Conservation (phyloP, 164 flowering plant species). For the Aristolochia fimbriata region DNA sequence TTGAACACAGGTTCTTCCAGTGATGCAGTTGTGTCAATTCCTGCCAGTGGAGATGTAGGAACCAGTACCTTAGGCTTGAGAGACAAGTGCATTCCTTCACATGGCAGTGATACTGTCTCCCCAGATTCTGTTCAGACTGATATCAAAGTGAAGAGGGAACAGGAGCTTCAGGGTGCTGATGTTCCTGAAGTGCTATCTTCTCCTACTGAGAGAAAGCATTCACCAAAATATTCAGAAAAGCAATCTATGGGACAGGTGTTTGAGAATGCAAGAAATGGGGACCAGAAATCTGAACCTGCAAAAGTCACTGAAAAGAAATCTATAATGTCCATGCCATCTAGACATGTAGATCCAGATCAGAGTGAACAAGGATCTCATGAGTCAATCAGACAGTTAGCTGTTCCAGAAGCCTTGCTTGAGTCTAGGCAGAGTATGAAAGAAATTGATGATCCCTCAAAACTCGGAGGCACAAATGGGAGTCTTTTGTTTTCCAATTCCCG, state of each 20-base stretch:
- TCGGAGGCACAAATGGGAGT: constrained; percentile 12
- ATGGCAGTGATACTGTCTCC: constrained; percentile 13
- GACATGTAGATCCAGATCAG: constrained; percentile 17
- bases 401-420: constrained; percentile 29
- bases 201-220: no score
- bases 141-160: constrained; percentile 10
- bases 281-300: constrained; percentile 12
- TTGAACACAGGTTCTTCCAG: constrained; percentile 19
- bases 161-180: no score
- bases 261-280: constrained; percentile 19
- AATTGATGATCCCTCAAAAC: constrained; percentile 26
- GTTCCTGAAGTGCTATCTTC: no score
- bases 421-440: constrained; percentile 19
- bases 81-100: constrained; percentile 18
- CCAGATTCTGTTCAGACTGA: constrained; percentile 15
- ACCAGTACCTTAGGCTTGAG: constrained; percentile 17
- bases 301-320: constrained; percentile 17
- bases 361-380: constrained; percentile 19
- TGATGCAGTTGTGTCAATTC: constrained; percentile 14
- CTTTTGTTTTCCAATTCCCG: constrained; percentile 22
- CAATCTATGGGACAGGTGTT: constrained; percentile 4
- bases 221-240: no score
- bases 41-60: constrained; percentile 12
- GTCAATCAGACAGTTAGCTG: constrained; percentile 15
- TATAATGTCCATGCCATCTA: constrained; percentile 2